A percentile compares a stretch with the other conserved stretches of the same genome.
These are phyloP conservation scores for Zea luxurians DNA, from an alignment of 176 grass and related monocot species.

Conservation along the genomic window DNA sequence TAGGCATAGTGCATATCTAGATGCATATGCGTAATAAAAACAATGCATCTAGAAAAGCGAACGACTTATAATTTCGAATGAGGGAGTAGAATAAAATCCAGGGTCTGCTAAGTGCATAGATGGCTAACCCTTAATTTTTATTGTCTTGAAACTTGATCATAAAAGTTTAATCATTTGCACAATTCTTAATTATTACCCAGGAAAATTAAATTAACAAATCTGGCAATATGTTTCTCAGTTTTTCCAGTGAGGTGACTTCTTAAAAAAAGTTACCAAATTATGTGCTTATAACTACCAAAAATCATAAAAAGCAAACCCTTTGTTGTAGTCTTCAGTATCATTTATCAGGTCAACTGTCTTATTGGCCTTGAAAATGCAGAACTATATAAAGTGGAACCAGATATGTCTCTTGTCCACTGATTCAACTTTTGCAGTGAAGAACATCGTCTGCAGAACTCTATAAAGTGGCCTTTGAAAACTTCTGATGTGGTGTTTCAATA, in stretches of 20 bases:
- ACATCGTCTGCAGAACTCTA: not conserved
- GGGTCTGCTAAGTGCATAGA: not conserved
- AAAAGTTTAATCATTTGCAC: not conserved
- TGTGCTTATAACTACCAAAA: not conserved
- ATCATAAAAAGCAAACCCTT: not conserved
- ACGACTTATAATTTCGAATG: no score
- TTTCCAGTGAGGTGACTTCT: constrained; percentile 2
- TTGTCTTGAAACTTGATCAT: not conserved
- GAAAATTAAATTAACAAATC: not conserved
- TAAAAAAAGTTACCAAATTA: not conserved
- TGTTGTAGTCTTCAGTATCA: not conserved
- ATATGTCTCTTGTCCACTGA: constrained; percentile 1
- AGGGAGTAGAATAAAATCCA: not conserved
- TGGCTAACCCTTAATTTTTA: not conserved
- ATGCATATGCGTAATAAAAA: no score
- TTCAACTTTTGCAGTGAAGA: not conserved
- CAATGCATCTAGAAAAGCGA: no score
- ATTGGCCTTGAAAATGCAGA: not conserved
- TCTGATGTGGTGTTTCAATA: not conserved
- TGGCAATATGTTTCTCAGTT: constrained; percentile 4
- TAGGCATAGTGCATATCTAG: no score
- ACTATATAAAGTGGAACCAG: constrained; percentile 1
- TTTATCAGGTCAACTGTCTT: constrained; percentile 14
- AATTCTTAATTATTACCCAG: no score
- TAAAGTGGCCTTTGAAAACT: not conserved